Conservation (phyloP, 2,329 filamentous ascomycete genomes). For the Pyricularia sp. region DNA sequence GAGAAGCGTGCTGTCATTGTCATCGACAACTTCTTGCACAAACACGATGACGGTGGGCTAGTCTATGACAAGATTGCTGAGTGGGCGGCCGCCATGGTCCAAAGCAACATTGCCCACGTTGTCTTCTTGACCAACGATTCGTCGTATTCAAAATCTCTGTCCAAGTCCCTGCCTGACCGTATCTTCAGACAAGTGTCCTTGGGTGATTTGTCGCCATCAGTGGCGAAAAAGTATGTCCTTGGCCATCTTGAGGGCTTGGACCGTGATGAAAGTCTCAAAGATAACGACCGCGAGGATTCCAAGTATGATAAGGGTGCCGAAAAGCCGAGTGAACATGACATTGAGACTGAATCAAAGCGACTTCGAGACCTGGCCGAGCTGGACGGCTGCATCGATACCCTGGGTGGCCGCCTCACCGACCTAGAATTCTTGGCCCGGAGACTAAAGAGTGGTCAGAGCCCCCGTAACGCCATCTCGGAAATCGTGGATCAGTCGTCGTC, state of each 20-base stretch:
- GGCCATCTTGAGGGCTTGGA: conserved; percentile 57
- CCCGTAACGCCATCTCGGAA: conserved; percentile 70
- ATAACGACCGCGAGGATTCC: conserved; percentile 18
- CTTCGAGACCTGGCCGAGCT: conserved; percentile 54
- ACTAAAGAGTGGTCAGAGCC: conserved; percentile 78
- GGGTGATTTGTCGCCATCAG: conserved; percentile 75
- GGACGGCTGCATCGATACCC: conserved; percentile 68
- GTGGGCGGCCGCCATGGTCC: conserved; percentile 80
- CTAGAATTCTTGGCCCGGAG: conserved; percentile 88
- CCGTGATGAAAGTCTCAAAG: conserved; percentile 18
- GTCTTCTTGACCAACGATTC: conserved; percentile 89
- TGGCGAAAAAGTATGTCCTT: conserved; percentile 85
- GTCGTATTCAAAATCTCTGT: conserved; percentile 78
- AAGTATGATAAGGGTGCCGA: conserved; percentile 5
- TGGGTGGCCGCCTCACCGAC: conserved; percentile 91
- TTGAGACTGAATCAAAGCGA: not conserved
- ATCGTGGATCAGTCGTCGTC: conserved; percentile 84
- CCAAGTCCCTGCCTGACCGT: conserved; percentile 80
- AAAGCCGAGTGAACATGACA: not conserved
- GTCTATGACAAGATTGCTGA: conserved; percentile 76
- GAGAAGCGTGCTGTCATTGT: conserved; percentile 76
- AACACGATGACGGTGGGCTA: conserved; percentile 52
- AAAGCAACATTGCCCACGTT: conserved; percentile 84
- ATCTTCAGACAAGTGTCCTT: conserved; percentile 82
- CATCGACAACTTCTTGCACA: conserved; percentile 86